Evolutionary conservation across 192 early-diverging fungal species (phyloP), one percentile per base, ranked within the genome.

Genomic region (Kickxella alabastrina): DNA sequence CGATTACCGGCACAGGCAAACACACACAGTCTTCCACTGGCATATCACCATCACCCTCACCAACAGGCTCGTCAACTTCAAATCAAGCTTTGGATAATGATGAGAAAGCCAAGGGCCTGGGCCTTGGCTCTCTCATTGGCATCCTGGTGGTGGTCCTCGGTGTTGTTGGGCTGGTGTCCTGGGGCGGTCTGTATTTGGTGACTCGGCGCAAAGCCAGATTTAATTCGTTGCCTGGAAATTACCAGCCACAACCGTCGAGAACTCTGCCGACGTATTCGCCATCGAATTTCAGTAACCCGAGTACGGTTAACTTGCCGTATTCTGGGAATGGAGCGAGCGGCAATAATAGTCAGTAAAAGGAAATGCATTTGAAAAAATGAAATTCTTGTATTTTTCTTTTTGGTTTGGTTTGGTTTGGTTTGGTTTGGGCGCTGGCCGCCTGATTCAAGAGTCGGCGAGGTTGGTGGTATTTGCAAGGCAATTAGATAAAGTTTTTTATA

Each of bases 51-150:
- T 3, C n/a, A 3, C 17, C 40, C 18, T 21, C 40, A 3, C 60
- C 65, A 17, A 53, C 50, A 62, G 53, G 57, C 25, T 62, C 66
- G 0, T 39, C 37, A 49, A 57, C 66, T 17, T 56, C 39, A 28
- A 45, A n/a, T 15, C 43, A 45, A 27, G 29, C 43, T 3, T 1
- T 27, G 43, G 24, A 45, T 15, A 5, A n/a, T n/a, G n/a, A n/a
- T n/a, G n/a, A n/a, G n/a, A n/a, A n/a, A n/a, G n/a, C 46, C 10
- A 48, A 48, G 22, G 9, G 29, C 15, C 31, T 48, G 17, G 46
- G 46, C 3, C 15, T 32, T 5, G 46, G 46, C 10, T 9, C 46
- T 10, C 46, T 48, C 15, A 32, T 48, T 22, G 46, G 29, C 5
- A 48, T 48, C 17, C 9, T 48, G 9, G 1, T 35, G 18, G 10